These are phyloP conservation scores for Orychophragmus violaceus DNA, from an alignment of 345 rosid species.

Conservation along the genomic window DNA sequence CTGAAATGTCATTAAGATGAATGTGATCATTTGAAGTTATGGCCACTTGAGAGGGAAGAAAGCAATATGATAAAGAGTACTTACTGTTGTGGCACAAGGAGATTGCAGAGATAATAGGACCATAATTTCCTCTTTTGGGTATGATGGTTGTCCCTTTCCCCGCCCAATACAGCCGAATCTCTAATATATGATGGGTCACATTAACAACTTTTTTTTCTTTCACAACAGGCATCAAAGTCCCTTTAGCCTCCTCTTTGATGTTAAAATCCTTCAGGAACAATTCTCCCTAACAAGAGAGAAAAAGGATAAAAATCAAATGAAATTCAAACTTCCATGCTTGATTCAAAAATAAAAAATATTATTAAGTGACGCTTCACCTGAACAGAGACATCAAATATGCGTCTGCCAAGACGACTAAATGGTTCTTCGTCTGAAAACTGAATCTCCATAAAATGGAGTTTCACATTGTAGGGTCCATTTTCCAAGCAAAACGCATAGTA, in stretches of 20 bases:
- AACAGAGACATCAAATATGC: conserved; percentile 54
- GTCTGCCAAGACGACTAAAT: conserved; percentile 40
- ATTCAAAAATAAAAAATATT: background rate
- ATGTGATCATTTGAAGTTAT: background rate
- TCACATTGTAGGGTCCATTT: conserved; percentile 48
- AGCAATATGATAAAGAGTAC: background rate
- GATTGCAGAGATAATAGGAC: background rate
- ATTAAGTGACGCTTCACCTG: conserved; percentile 29
- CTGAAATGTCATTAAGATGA: background rate
- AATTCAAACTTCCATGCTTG: background rate
- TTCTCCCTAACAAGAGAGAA: background rate
- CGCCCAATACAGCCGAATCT: background rate
- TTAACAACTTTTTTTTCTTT: background rate
- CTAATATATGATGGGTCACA: conserved; percentile 22
- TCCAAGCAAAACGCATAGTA: conserved; percentile 56
- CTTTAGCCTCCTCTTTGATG: conserved; percentile 25
- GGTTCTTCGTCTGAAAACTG: conserved; percentile 34
- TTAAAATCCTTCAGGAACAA: conserved; percentile 24
- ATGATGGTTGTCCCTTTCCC: background rate
- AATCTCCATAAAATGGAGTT: conserved; percentile 59
- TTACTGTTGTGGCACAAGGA: background rate
- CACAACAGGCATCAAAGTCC: conserved; percentile 12
- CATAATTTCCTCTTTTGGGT: background rate
- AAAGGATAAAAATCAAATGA: background rate
- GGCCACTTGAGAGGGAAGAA: background rate